A percentile compares a stretch with the other conserved stretches of the same genome.
Conservation (phyloP, 78 protist genomes). For the Polysphondylium violaceum region DNA sequence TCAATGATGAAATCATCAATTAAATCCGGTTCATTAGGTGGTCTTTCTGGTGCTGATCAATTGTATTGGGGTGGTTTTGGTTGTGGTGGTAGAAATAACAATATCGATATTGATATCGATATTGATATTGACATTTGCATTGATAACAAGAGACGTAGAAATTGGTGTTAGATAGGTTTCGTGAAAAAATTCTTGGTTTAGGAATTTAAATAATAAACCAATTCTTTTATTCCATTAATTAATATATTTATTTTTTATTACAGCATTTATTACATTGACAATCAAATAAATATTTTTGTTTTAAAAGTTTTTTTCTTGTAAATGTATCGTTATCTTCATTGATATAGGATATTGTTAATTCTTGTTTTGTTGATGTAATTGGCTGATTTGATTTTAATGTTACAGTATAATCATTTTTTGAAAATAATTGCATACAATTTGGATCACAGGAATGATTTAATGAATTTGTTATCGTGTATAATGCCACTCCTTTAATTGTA, state of each 20-base stretch:
- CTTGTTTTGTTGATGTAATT: not conserved
- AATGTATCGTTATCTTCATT: constrained; percentile 19
- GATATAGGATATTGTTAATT: constrained; percentile 40
- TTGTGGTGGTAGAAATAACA: no score
- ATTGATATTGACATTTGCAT: no score
- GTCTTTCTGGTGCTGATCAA: no score
- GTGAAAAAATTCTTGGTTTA: no score
- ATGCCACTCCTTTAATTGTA: constrained; percentile 25
- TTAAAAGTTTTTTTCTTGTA: not conserved
- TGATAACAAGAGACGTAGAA: no score
- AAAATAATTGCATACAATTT: constrained; percentile 1
- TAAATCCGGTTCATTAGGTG: no score
- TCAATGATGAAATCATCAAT: no score
- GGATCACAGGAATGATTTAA: constrained; percentile 66
- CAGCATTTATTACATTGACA: constrained; percentile 67
- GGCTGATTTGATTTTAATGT: not conserved
- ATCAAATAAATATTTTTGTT: constrained; percentile 26
- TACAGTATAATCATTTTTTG: constrained; percentile 1
- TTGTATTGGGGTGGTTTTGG: no score
- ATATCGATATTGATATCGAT: no score
- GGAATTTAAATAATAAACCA: no score
- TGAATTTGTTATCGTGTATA: constrained; percentile 34
- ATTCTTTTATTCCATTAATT: no score
- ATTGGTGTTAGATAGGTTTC: constrained; percentile 41
- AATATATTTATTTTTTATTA: not conserved